Conservation (phyloP, 441 rosid species). For the Bocquillonia castaneifolia region DNA sequence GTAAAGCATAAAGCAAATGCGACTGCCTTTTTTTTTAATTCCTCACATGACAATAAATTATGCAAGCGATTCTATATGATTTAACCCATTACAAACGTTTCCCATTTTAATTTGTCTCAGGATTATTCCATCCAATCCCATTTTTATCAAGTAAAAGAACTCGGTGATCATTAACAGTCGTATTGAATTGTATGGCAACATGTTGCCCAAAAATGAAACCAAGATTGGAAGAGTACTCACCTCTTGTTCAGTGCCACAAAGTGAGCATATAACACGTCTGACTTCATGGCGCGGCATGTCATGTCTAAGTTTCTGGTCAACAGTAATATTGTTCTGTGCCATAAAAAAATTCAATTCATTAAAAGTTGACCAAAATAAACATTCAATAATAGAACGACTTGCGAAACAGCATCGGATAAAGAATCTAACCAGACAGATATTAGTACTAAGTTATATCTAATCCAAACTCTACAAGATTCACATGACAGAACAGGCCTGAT, state of each 20-base stretch:
- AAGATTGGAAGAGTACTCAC: constrained; percentile 31
- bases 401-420: background rate
- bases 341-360: background rate
- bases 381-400: background rate
- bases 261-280: constrained; percentile 64
- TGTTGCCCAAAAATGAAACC: background rate
- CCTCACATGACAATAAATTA: background rate
- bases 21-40: background rate
- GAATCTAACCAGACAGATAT: background rate
- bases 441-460: background rate
- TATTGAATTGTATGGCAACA: background rate
- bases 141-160: background rate
- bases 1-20: background rate
- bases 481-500: background rate
- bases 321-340: constrained; percentile 56
- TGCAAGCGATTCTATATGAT: background rate
- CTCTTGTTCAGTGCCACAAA: constrained; percentile 84
- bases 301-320: constrained; percentile 60
- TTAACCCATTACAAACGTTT: no score
- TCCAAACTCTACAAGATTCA: background rate
- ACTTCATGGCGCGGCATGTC: constrained; percentile 76
- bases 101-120: background rate
- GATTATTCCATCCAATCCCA: background rate
- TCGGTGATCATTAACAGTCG: background rate
- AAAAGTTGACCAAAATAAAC: background rate